phyloP scores from a whole-genome alignment of 2,329 filamentous ascomycete genomes.

The Cordyceps cicadae region DNA sequence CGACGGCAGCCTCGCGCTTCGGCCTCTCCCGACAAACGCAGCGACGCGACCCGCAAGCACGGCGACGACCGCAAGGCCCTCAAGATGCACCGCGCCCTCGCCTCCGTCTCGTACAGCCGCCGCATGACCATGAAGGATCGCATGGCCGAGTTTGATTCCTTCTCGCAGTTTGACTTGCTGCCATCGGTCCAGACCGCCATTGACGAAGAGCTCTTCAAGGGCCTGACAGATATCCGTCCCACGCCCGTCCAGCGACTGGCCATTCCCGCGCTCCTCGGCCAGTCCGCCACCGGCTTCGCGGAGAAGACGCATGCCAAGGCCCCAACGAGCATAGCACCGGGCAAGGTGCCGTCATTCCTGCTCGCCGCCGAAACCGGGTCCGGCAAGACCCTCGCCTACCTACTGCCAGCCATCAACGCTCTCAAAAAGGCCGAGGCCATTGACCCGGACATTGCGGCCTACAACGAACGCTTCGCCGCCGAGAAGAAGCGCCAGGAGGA shows the following conservation, averaged over 20 bases:
- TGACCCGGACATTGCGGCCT: constrained; percentile 51
- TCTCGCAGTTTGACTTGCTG: constrained; percentile 72
- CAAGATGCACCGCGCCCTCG: constrained; percentile 83
- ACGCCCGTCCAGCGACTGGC: constrained; percentile 86
- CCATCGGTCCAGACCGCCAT: constrained; percentile 65
- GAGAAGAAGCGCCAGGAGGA: constrained; percentile 49
- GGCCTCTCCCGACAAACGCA: constrained; percentile 15
- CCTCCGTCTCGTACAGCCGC: constrained; percentile 67
- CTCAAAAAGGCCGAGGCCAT: constrained; percentile 66
- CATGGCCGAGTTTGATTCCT: constrained; percentile 64
- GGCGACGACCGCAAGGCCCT: constrained; percentile 58
- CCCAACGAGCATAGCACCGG: constrained; percentile 15
- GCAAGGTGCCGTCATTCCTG: constrained; percentile 47
- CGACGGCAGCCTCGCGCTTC: constrained; percentile 14
- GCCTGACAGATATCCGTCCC: constrained; percentile 65
- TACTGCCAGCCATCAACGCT: constrained; percentile 76
- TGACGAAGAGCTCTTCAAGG: constrained; percentile 62
- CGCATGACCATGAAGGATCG: constrained; percentile 42
- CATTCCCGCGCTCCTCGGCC: constrained; percentile 69
- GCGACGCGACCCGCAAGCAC: constrained; percentile 25
- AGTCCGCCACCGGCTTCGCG: constrained; percentile 26
- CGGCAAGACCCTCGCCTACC: constrained; percentile 90
- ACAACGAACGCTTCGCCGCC: constrained; percentile 45
- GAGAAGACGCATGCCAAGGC: constrained; percentile 31
- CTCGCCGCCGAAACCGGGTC: constrained; percentile 94